Evolutionary conservation across 306 rosid species (phyloP), one percentile per base, ranked within the genome.

Genomic region (Citrullus colocynthis): DNA sequence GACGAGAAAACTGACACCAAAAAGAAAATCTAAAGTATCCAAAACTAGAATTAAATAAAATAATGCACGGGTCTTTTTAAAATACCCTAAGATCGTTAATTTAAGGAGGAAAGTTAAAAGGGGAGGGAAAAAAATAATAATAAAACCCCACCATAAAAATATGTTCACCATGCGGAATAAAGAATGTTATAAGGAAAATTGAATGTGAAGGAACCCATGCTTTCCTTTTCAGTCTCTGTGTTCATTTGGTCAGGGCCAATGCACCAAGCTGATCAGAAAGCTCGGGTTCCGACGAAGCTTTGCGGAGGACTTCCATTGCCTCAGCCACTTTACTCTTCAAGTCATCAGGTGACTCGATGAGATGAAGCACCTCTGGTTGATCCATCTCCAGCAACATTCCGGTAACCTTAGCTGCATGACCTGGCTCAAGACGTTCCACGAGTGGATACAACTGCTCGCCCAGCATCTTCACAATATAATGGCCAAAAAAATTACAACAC

Each of bases 381-480:
- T 94, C 98, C 98, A 94, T 94, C 85, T 94, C 98, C 79, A 94
- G 88, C 82, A 90, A 70, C 97, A 92, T 90, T 72, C 98, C 96
- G 0, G 97, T 94, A 76, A 94, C 96, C 89, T 92, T 94, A 13
- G 94, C 91, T 0, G 96, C 77, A 54, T 84, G 80, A 21, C 79
- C 85, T 14, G 84, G 86, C 57, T 92, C 88, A 60, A 94, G 85
- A 6, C 82, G 89, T 24, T 88, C 88, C 66, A 94, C 98, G 0
- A 92, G 93, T 2, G 98, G 98, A 87, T 87, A 94, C 39, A 94
- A 74, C 55, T 92, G 92, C 77, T 91, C 98, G 55, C 97, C 98
- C 37, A 94, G 83, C 92, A 90, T 89, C 98, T 94, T 76, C 62
- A 69, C 78, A 78, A 55, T 36, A 80, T 61, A 65, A 37, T 5